phyloP scores from a whole-genome alignment of 345 rosid species.

The Laguncularia racemosa region DNA sequence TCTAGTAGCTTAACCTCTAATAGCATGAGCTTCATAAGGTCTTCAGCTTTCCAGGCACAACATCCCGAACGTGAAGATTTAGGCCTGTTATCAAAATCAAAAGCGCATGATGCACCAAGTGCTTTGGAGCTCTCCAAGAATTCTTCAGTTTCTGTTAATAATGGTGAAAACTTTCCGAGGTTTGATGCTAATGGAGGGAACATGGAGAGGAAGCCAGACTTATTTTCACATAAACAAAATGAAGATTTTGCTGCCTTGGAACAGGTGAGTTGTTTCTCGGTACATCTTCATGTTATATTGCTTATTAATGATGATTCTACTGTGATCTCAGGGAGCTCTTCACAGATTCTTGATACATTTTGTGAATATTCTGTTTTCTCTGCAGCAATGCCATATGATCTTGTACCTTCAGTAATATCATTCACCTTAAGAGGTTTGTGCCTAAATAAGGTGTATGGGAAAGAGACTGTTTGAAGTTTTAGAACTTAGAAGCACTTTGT shows the following conservation, averaged over 20 bases:
- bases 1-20: slow-evolving; percentile 26
- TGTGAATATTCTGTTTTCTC: no score
- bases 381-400: no score
- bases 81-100: slow-evolving; percentile 25
- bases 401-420: no score
- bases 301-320: no score
- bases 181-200: slow-evolving; percentile 21
- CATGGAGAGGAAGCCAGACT: slow-evolving; percentile 30
- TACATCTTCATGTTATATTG: background rate
- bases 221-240: slow-evolving; percentile 48
- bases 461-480: no score
- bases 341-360: no score
- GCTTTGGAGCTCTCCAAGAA: slow-evolving; percentile 22
- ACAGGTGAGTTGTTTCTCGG: slow-evolving; percentile 45
- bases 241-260: slow-evolving; percentile 91
- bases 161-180: slow-evolving; percentile 23
- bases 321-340: no score
- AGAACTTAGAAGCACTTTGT: no score
- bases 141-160: slow-evolving; percentile 23
- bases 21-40: slow-evolving; percentile 25
- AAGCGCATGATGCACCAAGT: slow-evolving; percentile 21
- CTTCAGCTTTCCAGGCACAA: slow-evolving; percentile 27
- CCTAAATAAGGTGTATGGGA: no score
- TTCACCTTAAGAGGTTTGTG: no score
- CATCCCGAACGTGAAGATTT: slow-evolving; percentile 22